Percentiles rank a stretch among this genome's conserved stretches.
These are phyloP conservation scores for Ambrosia hybrid DNA, from an alignment of 140 eudicot species.

Conservation along the genomic window DNA sequence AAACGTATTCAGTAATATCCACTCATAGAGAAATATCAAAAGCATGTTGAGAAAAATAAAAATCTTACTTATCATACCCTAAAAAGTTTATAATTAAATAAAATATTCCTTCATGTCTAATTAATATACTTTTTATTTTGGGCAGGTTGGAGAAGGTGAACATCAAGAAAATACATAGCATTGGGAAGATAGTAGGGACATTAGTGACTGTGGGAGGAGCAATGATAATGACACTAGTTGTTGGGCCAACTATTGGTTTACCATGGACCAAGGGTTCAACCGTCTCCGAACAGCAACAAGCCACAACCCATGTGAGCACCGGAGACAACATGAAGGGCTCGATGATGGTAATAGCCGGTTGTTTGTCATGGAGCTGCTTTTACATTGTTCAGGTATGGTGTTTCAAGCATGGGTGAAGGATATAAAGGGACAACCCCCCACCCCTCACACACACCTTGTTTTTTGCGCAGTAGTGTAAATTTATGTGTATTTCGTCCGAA, in stretches of 20 bases:
- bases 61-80: background rate
- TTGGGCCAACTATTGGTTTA: conserved; percentile 51
- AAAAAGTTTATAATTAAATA: no score
- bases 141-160: conserved; percentile 71
- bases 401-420: background rate
- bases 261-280: conserved; percentile 62
- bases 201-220: conserved; percentile 79
- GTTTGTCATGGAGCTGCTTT: conserved; percentile 73
- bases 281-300: conserved; percentile 6
- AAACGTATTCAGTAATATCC: no score
- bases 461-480: no score
- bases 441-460: no score
- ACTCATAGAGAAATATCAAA: no score
- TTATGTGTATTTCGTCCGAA: no score
- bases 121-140: background rate
- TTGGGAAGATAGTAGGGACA: conserved; percentile 71
- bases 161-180: conserved; percentile 53
- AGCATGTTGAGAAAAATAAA: no score
- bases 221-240: conserved; percentile 70
- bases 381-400: conserved; percentile 72
- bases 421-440: no score
- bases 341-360: conserved; percentile 61
- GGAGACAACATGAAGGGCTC: conserved; percentile 67
- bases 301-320: conserved; percentile 20
- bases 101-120: background rate